Evolutionary conservation across 441 rosid genomes (phyloP), one percentile per base, ranked within the genome.

Genomic region (Populus hybrid): DNA sequence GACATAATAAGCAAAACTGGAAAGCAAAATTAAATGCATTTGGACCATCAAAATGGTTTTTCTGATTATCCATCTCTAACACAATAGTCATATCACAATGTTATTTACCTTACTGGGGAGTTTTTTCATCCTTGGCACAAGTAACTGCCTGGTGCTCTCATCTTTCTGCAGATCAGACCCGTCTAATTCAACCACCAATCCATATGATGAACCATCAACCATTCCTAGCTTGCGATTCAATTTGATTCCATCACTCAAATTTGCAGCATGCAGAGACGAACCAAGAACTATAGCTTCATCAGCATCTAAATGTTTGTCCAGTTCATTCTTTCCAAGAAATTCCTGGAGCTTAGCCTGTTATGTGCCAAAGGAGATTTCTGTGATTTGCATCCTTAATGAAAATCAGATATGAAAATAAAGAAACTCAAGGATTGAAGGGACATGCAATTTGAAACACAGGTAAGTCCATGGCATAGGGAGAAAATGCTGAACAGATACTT

Each of bases 221-320:
- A 95, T 90, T 77, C 99, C 99, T 76, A 95, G 90, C 87, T 91
- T 94, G 80, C 98, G 94, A 77, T 95, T 90, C 88, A 94, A 87
- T 83, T 93, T 94, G 81, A 95, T 95, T 79, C 98, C 97, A 90
- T 95, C 99, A 85, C 99, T 95, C 83, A 95, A 78, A 89, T 95
- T 95, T 73, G 99, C 99, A 77, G 99, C 98, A 88, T 86, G 91
- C 57, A 95, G 84, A 30, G 99, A 79, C 32, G 97, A 82, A 78
- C 99, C 99, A 35, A 95, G 97, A 84, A 90, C 98, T 82, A 91
- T 88, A 68, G 97, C 99, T 86, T 95, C 99, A 87, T 95, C 99
- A 79, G 99, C 97, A 90, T 95, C 99, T 73, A 95, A 86, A 90
- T 95, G 99, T 79, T 87, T 95, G 90, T 88, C 99, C 81, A 95